phyloP scores from a whole-genome alignment of 2,329 filamentous ascomycete genomes.

The Elsinoe perseae region DNA sequence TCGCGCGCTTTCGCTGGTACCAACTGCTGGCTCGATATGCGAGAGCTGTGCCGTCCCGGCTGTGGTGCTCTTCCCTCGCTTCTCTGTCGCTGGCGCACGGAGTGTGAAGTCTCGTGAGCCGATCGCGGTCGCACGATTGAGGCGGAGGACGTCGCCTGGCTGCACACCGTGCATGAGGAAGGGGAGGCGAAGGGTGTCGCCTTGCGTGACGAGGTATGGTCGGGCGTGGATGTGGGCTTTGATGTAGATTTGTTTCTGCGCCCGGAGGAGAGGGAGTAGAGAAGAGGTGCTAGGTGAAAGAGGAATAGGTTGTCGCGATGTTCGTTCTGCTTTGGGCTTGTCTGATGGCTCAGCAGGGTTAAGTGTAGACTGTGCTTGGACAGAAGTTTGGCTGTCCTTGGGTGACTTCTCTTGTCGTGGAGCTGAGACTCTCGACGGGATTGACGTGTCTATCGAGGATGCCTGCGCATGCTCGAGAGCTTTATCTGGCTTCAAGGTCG shows the following conservation, averaged over 20 bases:
- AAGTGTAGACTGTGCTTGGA: too few species aligned
- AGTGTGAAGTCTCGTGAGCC: conserved; percentile 88
- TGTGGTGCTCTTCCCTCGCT: conserved; percentile 26
- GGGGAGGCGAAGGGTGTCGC: conserved; percentile 43
- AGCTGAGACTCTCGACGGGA: neutral
- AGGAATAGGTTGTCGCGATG: conserved; percentile 28
- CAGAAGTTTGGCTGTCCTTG: neutral
- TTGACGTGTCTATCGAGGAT: neutral
- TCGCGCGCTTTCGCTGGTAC: conserved; percentile 24
- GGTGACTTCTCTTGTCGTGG: neutral
- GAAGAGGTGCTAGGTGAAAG: conserved; percentile 51
- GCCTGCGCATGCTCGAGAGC: neutral
- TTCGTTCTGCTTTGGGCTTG: conserved; percentile 6
- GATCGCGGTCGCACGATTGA: conserved; percentile 75
- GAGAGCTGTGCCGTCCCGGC: conserved; percentile 23
- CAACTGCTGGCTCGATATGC: conserved; percentile 20
- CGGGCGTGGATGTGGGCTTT: conserved; percentile 71
- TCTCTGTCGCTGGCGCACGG: conserved; percentile 56
- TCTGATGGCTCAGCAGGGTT: too few species aligned
- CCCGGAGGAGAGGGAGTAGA: conserved; percentile 62
- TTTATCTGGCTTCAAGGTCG: conserved; percentile 18
- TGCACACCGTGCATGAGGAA: conserved; percentile 43
- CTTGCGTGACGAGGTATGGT: conserved; percentile 66
- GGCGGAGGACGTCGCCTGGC: conserved; percentile 76
- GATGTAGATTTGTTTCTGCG: conserved; percentile 70